phyloP scores from a whole-genome alignment of 2,329 filamentous ascomycete genomes.

The Botrytis hyacinthi region DNA sequence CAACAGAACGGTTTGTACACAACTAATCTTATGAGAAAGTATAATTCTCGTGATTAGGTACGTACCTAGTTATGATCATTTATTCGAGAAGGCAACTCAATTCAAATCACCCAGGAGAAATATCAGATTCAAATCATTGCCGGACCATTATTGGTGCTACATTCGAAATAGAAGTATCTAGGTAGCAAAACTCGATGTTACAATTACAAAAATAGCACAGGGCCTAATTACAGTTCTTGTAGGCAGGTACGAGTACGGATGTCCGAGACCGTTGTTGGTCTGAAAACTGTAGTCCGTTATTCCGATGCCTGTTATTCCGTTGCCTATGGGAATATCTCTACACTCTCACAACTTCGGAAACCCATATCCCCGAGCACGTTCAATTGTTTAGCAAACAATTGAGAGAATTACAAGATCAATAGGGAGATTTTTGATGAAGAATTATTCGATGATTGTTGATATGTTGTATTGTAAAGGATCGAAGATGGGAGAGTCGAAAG shows the following conservation, averaged over 20 bases:
- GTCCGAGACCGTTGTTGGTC: background rate
- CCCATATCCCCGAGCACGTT: background rate
- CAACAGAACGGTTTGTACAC: background rate
- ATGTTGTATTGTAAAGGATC: background rate
- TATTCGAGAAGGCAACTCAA: background rate
- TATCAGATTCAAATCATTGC: background rate
- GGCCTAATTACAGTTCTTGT: background rate
- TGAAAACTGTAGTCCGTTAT: background rate
- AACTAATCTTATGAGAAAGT: background rate
- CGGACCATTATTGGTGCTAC: background rate
- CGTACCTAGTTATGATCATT: background rate
- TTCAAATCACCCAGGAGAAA: background rate
- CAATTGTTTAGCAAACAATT: background rate
- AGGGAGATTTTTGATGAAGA: background rate
- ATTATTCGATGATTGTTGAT: background rate
- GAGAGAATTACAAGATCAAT: background rate
- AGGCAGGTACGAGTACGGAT: background rate
- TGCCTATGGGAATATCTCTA: background rate
- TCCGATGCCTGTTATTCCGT: background rate
- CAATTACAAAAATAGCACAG: background rate
- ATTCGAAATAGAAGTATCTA: background rate
- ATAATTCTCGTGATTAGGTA: background rate
- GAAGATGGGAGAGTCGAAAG: background rate
- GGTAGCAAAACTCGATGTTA: background rate
- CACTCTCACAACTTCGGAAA: background rate